Evolutionary conservation across 2,329 filamentous ascomycete genomes (phyloP), one percentile per base, ranked within the genome.

Genomic region (Berkeleyomyces rouxiae): DNA sequence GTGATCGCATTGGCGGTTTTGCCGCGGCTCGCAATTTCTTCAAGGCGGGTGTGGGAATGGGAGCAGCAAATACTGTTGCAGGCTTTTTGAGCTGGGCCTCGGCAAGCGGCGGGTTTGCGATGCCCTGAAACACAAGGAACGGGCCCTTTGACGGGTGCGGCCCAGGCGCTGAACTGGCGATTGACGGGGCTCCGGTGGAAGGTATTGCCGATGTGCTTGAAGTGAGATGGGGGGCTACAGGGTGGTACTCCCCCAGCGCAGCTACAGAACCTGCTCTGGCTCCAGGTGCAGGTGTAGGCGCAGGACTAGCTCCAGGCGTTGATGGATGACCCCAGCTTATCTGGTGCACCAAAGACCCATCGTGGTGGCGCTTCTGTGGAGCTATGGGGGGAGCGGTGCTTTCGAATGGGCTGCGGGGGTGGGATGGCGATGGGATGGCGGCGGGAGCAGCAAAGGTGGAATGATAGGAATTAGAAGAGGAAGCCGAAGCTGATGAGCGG

Each of bases 1-100:
- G 88, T 57, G 87, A 90, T 67, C 88, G 81, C 81, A 90, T 86
- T 42, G 78, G 77, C 10, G 75, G 72, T 63, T 76, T 74, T 68
- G 72, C 72, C n/a, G 77, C 77, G 69, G 74, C 74, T 55, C 70
- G 67, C 58, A 73, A 72, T 65, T 75, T 77, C 68, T 74, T 75
- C 11, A 44, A 7, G 10, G 16, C n/a, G 31, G 33, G 33, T 11
- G 39, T 3, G 7, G 10, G 39, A 7, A 58, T 47, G 36, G 37
- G 9, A 7, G 53, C 13, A 13, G 9, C 53, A 40, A 49, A 31
- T n/a, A 10, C 53, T 51, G 42, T 31, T 42, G 53, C 11, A 23
- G 7, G 23, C 31, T 37, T 23, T 37, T 31, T 53, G 11, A 36
- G 11, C 16, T 10, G 23, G 9, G 31, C n/a, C 33, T 53, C 47